Evolutionary conservation across 2,329 filamentous ascomycete genomes (phyloP).

Genomic region (Arthroderma sp.): DNA sequence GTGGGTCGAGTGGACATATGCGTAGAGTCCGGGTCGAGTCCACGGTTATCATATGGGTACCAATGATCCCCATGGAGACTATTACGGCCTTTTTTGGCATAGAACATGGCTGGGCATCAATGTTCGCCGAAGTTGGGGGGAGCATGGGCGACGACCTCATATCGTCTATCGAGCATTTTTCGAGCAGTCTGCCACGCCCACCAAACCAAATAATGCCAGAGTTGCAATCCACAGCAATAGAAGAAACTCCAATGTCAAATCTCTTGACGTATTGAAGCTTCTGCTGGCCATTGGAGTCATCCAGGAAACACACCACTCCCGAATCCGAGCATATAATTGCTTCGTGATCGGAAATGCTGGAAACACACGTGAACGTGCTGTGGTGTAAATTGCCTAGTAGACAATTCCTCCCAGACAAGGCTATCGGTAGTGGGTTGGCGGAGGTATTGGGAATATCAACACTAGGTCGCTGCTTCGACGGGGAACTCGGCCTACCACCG

Average conservation of each 20-base stretch:
- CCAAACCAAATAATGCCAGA: constrained; percentile 53
- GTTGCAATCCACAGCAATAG: constrained; percentile 49
- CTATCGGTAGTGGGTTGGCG: constrained; percentile 45
- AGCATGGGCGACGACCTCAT: constrained; percentile 24
- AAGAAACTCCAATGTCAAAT: constrained; percentile 55
- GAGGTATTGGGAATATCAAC: constrained; percentile 25
- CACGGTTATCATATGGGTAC: constrained; percentile 58
- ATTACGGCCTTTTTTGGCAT: constrained; percentile 33
- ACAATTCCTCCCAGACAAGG: constrained; percentile 76
- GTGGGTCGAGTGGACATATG: constrained; percentile 38
- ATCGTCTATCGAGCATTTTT: constrained; percentile 34
- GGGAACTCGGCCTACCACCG: constrained; percentile 41
- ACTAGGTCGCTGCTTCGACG: constrained; percentile 49
- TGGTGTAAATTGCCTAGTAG: constrained; percentile 72
- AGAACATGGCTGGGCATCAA: constrained; percentile 17
- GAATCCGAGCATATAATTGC: constrained; percentile 77
- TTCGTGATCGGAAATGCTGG: constrained; percentile 57
- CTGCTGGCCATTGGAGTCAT: constrained; percentile 61
- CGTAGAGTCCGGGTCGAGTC: constrained; percentile 66
- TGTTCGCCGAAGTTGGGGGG: constrained; percentile 16
- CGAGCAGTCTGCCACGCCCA: constrained; percentile 49
- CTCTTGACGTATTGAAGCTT: constrained; percentile 56
- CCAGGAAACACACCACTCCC: constrained; percentile 78
- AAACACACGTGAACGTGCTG: constrained; percentile 68
- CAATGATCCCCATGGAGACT: constrained; percentile 57